Evolutionary conservation across 2,329 filamentous ascomycete genomes (phyloP), one percentile per base, ranked within the genome.

Genomic region (Sporothrix variecibatus): DNA sequence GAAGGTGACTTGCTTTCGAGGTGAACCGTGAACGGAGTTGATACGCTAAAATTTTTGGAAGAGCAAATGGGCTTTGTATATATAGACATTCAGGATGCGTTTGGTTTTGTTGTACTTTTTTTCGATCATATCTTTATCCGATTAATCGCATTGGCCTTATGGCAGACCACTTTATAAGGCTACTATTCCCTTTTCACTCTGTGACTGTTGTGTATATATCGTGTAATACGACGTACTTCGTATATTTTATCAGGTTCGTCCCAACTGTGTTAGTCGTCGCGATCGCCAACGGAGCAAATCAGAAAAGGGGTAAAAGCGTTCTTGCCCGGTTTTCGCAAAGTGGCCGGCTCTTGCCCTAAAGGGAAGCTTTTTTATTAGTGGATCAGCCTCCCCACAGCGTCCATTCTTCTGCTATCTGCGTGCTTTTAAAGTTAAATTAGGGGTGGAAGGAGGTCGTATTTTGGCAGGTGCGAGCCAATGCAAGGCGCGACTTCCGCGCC

Each of bases 1-100:
- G 90, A 38, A 20, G 51, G 58, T 9, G 70, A 12, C 15, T 23
- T 23, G 67, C n/a, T 12, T 51, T 43, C 2, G 8, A 34, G 34
- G 34, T 34, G 34, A 34, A 17, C 23, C 58, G 38, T 26, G 46
- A 38, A 69, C 43, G 43, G 43, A 43, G 56, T 70, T 51, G 64
- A 46, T 68, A 23, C n/a, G 12, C 26, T 60, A 60, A 60, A 69
- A 62, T n/a, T 51, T 51, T 28, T 23, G 43, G 4, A 49, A n/a
- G 31, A 28, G 38, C 17, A 20, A 62, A 62, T 43, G 34, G 58
- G 58, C 46, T 31, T 71, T 74, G 53, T 74, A 70, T 40, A 71
- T 71, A 70, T 67, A 40, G 51, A 72, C 43, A 67, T 53, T 56
- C 34, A 62, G 53, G 53, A 38, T 73, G 51, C 68, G 28, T 43